These are phyloP conservation scores for Hypoxylon sp. DNA, from an alignment of 2,329 filamentous ascomycete species.

Conservation along the genomic window DNA sequence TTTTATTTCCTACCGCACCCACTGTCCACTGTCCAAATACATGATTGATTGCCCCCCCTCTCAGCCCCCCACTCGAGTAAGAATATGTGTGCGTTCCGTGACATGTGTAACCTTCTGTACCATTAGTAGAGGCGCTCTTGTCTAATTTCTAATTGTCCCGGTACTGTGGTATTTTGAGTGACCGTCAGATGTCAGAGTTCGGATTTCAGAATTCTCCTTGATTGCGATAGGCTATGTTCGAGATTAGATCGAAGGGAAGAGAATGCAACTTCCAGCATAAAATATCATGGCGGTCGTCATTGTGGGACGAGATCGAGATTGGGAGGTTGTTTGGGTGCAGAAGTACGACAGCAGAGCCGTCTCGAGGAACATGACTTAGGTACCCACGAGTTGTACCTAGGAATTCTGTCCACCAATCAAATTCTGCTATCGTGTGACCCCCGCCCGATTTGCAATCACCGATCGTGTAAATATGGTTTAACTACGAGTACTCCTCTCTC, in stretches of 20 bases:
- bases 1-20: constrained; percentile 35
- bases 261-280: constrained; percentile 16
- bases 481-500: neutral
- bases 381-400: constrained; percentile 3
- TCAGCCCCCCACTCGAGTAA: constrained; percentile 21
- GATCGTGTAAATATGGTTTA: neutral
- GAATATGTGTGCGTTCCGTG: neutral
- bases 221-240: constrained; percentile 22
- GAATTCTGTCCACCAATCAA: constrained; percentile 27
- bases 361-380: neutral
- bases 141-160: too few species aligned
- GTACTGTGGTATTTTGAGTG: constrained; percentile 34
- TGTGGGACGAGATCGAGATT: constrained; percentile 44
- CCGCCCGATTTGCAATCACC: constrained; percentile 29
- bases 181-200: constrained; percentile 26
- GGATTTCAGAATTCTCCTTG: constrained; percentile 8
- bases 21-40: constrained; percentile 21
- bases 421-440: constrained; percentile 23
- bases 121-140: too few species aligned
- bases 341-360: neutral
- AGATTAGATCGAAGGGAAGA: constrained; percentile 29
- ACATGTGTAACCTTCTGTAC: neutral
- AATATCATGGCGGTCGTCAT: constrained; percentile 38
- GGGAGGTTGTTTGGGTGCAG: constrained; percentile 2
- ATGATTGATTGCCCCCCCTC: constrained; percentile 24